Conservation (phyloP, 108 stramenopile genomes). For the Epithemia pelagica region DNA sequence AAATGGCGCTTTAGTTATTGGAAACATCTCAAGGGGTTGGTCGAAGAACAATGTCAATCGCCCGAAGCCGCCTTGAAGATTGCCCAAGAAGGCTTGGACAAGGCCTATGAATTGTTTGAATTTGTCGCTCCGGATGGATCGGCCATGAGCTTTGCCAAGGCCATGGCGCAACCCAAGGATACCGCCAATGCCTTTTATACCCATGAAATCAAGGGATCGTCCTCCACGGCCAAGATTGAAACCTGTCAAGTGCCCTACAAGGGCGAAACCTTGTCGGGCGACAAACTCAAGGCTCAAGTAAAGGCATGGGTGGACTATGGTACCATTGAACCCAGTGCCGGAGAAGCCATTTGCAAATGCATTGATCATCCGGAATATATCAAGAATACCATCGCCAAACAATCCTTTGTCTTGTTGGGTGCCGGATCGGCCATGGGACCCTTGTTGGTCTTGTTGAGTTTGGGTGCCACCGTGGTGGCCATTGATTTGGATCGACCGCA, state of each 20-base stretch:
- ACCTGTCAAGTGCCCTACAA: conserved; percentile 87
- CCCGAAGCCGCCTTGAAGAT: conserved; percentile 81
- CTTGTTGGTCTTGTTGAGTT: conserved; percentile 82
- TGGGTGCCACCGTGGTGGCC: conserved; percentile 94
- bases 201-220: conserved; percentile 72
- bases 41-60: conserved; percentile 73
- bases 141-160: conserved; percentile 59
- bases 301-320: conserved; percentile 90
- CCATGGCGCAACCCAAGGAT: conserved; percentile 69
- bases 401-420: conserved; percentile 94
- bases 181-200: conserved; percentile 69
- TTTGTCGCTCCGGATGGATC: conserved; percentile 84
- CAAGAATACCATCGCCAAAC: conserved; percentile 65
- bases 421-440: conserved; percentile 98
- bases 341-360: conserved; percentile 84
- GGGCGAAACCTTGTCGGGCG: conserved; percentile 74
- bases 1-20: conserved; percentile 88
- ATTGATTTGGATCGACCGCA: conserved; percentile 88
- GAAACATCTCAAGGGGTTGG: conserved; percentile 82
- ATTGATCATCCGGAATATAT: conserved; percentile 78
- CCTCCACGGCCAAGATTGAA: conserved; percentile 21
- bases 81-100: conserved; percentile 87
- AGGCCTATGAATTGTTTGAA: conserved; percentile 85
- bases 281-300: conserved; percentile 77
- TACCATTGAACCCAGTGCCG: conserved; percentile 91